Conservation (phyloP, 768 basidiomycete genomes). For the Boletus huronensis region DNA sequence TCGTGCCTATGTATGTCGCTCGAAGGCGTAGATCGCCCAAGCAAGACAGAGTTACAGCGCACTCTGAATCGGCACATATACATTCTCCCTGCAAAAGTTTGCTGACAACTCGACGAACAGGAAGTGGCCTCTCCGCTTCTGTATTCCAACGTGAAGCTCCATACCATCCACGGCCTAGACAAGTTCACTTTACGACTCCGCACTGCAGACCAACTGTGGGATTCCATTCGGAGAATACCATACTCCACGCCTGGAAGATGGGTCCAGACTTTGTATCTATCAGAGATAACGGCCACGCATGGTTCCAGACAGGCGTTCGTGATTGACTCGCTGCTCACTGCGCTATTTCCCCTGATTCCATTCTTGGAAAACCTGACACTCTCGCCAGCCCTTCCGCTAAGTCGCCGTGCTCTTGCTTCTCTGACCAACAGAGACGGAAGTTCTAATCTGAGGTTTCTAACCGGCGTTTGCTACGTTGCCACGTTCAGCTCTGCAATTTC, state of each 20-base stretch:
- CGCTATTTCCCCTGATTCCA: slow-evolving; percentile 63
- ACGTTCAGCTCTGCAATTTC: slow-evolving; percentile 27
- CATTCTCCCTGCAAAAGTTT: slow-evolving; percentile 1
- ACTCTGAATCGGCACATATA: neutral
- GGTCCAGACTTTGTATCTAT: slow-evolving; percentile 75
- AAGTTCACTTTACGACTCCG: slow-evolving; percentile 58
- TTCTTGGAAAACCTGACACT: slow-evolving; percentile 55
- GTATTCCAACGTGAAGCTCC: slow-evolving; percentile 52
- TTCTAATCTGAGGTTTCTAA: slow-evolving; percentile 46
- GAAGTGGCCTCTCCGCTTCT: slow-evolving; percentile 63
- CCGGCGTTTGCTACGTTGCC: slow-evolving; percentile 52
- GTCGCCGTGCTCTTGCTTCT: slow-evolving; percentile 53
- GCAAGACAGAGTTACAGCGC: neutral
- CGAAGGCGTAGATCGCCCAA: neutral
- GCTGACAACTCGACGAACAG: slow-evolving; percentile 36
- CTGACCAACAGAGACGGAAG: slow-evolving; percentile 51
- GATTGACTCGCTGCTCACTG: slow-evolving; percentile 61
- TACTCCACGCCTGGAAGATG: slow-evolving; percentile 87
- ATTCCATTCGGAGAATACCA: slow-evolving; percentile 81
- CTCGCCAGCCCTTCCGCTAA: slow-evolving; percentile 56
- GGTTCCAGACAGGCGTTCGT: slow-evolving; percentile 45
- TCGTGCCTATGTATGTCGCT: neutral
- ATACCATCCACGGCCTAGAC: slow-evolving; percentile 43
- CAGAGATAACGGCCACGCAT: slow-evolving; percentile 43
- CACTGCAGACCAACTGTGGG: slow-evolving; percentile 75